Conservation (phyloP, 441 rosid genomes). For the Corymbia calophylla region DNA sequence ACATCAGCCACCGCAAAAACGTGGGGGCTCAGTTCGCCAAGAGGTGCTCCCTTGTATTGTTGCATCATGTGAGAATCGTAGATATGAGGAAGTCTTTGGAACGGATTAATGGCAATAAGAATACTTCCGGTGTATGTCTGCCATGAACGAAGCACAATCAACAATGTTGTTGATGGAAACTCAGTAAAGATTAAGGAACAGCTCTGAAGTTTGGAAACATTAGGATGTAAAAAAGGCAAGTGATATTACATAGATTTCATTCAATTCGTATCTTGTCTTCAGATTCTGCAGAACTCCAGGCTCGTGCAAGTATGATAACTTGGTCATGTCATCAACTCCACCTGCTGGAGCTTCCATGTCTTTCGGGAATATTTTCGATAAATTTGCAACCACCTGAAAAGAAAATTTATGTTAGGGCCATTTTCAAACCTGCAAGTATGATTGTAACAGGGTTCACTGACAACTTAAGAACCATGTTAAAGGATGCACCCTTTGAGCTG, state of each 20-base stretch:
- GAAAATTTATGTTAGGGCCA: not conserved
- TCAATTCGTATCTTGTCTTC: slow-evolving; percentile 78
- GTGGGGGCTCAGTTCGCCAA: slow-evolving; percentile 82
- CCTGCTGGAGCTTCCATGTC: slow-evolving; percentile 96
- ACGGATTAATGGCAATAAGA: slow-evolving; percentile 86
- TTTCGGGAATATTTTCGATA: slow-evolving; percentile 79
- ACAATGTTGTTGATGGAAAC: not conserved
- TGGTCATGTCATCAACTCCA: slow-evolving; percentile 99
- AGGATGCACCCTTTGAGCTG: not conserved
- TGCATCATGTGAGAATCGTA: slow-evolving; percentile 91
- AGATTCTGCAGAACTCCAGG: slow-evolving; percentile 96
- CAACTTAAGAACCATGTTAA: not conserved
- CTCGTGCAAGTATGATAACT: slow-evolving; percentile 91
- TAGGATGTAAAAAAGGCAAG: not conserved
- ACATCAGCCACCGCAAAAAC: slow-evolving; percentile 93
- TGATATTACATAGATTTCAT: slow-evolving; percentile 84
- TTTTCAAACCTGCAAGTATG: not conserved
- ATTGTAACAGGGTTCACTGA: not conserved
- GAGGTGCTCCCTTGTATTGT: slow-evolving; percentile 92
- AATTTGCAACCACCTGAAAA: slow-evolving; percentile 50
- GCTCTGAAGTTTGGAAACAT: not conserved
- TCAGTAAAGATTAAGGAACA: not conserved
- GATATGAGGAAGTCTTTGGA: slow-evolving; percentile 87
- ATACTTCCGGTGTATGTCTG: slow-evolving; percentile 93
- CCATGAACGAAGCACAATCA: not conserved